phyloP scores from a whole-genome alignment of 331 rosid genomes.

The Pyracantha coccinea region DNA sequence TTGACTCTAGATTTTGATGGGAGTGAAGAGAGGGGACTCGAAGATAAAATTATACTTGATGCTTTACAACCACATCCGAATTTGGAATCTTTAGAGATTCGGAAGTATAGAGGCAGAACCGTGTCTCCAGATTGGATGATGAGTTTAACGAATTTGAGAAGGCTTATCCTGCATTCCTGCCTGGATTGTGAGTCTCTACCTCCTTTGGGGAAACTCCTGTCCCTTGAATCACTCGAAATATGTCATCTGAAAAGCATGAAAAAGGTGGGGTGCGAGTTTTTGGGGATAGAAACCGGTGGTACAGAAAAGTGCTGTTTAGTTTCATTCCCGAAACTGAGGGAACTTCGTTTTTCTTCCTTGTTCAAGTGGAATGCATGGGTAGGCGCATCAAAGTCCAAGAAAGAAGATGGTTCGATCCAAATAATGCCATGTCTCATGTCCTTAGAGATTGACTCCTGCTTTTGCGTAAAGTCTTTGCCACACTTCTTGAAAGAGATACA shows the following conservation, averaged over 20 bases:
- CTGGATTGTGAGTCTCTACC: background rate
- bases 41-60: background rate
- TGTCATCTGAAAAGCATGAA: background rate
- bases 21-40: background rate
- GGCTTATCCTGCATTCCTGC: background rate
- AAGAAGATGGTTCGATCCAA: background rate
- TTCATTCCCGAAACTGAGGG: conserved; percentile 3
- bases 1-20: background rate
- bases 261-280: background rate
- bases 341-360: background rate
- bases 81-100: background rate
- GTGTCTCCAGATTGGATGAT: background rate
- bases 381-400: background rate
- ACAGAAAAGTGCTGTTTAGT: background rate
- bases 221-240: background rate
- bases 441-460: background rate
- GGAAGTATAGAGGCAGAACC: background rate
- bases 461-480: background rate
- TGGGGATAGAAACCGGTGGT: background rate
- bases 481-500: background rate
- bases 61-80: background rate
- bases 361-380: conserved; percentile 4
- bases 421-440: background rate
- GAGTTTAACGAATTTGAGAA: background rate
- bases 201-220: background rate